These are phyloP conservation scores for Boechera divaricarpa DNA, from an alignment of 345 rosid genomes.

Conservation along the genomic window DNA sequence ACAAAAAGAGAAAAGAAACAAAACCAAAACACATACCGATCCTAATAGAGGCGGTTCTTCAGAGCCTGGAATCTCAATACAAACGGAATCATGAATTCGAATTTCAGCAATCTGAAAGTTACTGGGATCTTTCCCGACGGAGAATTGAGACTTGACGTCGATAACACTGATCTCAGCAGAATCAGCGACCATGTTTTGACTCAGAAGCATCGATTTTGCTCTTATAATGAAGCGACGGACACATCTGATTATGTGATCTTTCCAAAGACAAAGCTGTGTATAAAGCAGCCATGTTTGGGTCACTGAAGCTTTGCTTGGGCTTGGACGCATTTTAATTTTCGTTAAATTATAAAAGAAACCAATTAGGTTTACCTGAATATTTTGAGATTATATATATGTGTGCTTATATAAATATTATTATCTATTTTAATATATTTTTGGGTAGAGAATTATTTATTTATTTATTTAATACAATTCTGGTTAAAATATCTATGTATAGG, in stretches of 20 bases:
- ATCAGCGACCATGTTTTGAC: constrained; percentile 38
- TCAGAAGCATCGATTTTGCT: constrained; percentile 36
- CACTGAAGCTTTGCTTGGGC: constrained; percentile 39
- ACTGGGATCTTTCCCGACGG: constrained; percentile 33
- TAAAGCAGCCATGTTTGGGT: constrained; percentile 42
- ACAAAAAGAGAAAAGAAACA: constrained; percentile 3
- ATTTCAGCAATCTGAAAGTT: constrained; percentile 38
- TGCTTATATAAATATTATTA: background rate
- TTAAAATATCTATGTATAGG: constrained; percentile 14
- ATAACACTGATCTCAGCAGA: constrained; percentile 35
- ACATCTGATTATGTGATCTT: constrained; percentile 40
- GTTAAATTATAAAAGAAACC: background rate
- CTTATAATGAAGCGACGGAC: constrained; percentile 26
- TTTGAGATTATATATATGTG: background rate
- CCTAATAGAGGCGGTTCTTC: constrained; percentile 25
- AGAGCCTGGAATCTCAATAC: constrained; percentile 34
- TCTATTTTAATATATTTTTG: background rate
- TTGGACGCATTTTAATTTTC: constrained; percentile 37
- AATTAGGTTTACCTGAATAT: background rate
- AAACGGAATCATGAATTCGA: constrained; percentile 33
- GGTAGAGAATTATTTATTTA: background rate
- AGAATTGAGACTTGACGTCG: constrained; percentile 36
- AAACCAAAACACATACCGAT: constrained; percentile 37
- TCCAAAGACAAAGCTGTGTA: constrained; percentile 32
- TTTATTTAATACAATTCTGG: background rate